Conservation (phyloP, 2,329 filamentous ascomycete species). For the Lasiodiplodia sp. region DNA sequence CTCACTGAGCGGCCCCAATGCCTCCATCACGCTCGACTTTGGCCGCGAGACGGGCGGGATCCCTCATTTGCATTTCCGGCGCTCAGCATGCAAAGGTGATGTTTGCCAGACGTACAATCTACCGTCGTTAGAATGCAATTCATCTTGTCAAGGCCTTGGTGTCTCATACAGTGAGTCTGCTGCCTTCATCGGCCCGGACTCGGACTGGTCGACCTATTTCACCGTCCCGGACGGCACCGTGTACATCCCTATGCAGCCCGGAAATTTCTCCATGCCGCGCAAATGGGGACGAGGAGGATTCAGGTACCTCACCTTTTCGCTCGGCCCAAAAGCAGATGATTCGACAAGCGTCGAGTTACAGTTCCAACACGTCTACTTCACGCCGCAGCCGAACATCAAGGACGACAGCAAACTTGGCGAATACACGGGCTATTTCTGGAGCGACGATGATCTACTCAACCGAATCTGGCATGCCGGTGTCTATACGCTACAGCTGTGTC, state of each 20-base stretch:
- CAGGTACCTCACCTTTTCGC: constrained; percentile 59
- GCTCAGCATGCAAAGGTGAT: background rate
- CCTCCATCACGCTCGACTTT: constrained; percentile 8
- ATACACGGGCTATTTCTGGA: constrained; percentile 48
- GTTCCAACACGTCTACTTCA: background rate
- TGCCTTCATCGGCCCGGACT: constrained; percentile 46
- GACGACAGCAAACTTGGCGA: constrained; percentile 41
- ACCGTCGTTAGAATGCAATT: background rate
- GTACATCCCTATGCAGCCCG: constrained; percentile 49
- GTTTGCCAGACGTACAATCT: background rate
- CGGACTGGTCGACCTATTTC: constrained; percentile 50
- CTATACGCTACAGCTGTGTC: constrained; percentile 60
- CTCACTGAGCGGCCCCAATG: constrained; percentile 7
- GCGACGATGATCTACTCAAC: constrained; percentile 43
- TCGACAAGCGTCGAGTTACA: background rate
- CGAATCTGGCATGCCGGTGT: constrained; percentile 60
- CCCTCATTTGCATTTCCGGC: background rate
- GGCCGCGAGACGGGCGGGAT: constrained; percentile 1
- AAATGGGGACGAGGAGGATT: constrained; percentile 59
- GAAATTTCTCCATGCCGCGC: constrained; percentile 52
- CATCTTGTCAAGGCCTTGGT: constrained; percentile 11
- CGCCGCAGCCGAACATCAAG: constrained; percentile 39
- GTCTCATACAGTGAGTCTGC: constrained; percentile 6
- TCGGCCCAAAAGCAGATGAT: constrained; percentile 37
- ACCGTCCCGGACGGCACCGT: constrained; percentile 54